Percentiles rank a stretch among this genome's conserved stretches.
phyloP scores from a whole-genome alignment of 495 filamentous ascomycete genomes.

The Aspergillus mulundensis region DNA sequence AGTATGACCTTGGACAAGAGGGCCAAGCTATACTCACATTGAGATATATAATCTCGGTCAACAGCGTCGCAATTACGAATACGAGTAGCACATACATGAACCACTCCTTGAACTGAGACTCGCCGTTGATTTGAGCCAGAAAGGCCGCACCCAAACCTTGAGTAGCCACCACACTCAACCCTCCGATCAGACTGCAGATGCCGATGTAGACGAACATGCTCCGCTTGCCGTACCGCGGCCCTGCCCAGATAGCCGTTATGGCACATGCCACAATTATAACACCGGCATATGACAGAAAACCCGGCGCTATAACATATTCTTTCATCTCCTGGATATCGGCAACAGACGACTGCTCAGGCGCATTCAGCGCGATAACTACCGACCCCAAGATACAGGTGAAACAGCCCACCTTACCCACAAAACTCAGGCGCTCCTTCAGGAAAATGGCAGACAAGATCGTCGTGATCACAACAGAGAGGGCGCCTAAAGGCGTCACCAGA shows the following conservation, averaged over 20 bases:
- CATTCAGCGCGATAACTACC: conserved; percentile 91
- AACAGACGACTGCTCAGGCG: conserved; percentile 79
- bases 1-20: conserved; percentile 14
- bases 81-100: conserved; percentile 89
- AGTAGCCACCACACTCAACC: conserved; percentile 89
- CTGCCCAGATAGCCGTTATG: conserved; percentile 77
- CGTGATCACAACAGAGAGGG: conserved; percentile 92
- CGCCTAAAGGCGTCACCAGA: conserved; percentile 88
- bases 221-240: conserved; percentile 88
- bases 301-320: conserved; percentile 78
- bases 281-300: conserved; percentile 82
- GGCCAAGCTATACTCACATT: conserved; percentile 62
- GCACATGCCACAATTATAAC: conserved; percentile 70
- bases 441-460: conserved; percentile 93
- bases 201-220: conserved; percentile 97
- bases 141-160: conserved; percentile 93
- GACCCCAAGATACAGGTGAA: conserved; percentile 93
- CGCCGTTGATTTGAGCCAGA: conserved; percentile 75
- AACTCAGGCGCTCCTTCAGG: conserved; percentile 89
- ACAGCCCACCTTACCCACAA: conserved; percentile 94
- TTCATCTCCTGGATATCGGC: conserved; percentile 91
- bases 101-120: conserved; percentile 92
- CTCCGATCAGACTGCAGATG: conserved; percentile 92
- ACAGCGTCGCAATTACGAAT: conserved; percentile 80
- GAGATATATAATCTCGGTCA: conserved; percentile 91